Conservation (phyloP, 768 basidiomycete genomes). For the Boletus edulis region DNA sequence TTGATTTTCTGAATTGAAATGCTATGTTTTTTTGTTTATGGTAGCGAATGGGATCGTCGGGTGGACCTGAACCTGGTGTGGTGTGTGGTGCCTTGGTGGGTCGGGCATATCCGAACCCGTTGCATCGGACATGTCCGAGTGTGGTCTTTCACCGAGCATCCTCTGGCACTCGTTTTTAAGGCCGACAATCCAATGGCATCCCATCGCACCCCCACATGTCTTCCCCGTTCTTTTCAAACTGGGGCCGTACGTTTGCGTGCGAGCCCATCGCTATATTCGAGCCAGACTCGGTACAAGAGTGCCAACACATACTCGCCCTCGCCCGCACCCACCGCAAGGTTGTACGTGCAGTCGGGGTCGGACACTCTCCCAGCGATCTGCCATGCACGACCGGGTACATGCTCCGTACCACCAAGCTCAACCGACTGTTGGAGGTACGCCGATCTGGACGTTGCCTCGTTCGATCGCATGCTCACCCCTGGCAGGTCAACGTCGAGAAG, state of each 20-base stretch:
- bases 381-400: slow-evolving; percentile 88
- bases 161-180: too few species aligned
- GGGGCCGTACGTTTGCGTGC: slow-evolving; percentile 81
- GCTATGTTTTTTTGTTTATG: neutral
- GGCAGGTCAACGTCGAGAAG: slow-evolving; percentile 69
- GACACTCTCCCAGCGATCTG: slow-evolving; percentile 92
- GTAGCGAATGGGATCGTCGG: too few species aligned
- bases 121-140: slow-evolving; percentile 3
- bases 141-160: neutral
- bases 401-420: slow-evolving; percentile 73
- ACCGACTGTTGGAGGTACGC: slow-evolving; percentile 74
- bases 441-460: slow-evolving; percentile 1
- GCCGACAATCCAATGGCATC: too few species aligned
- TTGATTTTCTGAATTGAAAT: slow-evolving; percentile 43
- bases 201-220: too few species aligned
- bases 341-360: slow-evolving; percentile 83
- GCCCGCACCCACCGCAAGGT: slow-evolving; percentile 69
- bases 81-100: slow-evolving; percentile 4
- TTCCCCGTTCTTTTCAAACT: slow-evolving; percentile 62
- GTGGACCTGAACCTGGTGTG: neutral
- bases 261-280: slow-evolving; percentile 69
- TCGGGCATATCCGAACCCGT: slow-evolving; percentile 1
- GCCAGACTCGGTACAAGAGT: slow-evolving; percentile 67
- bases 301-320: slow-evolving; percentile 74
- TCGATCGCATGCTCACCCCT: neutral